phyloP scores from a whole-genome alignment of 192 early-diverging fungal genomes.

The Entomortierella chlamydospora region DNA sequence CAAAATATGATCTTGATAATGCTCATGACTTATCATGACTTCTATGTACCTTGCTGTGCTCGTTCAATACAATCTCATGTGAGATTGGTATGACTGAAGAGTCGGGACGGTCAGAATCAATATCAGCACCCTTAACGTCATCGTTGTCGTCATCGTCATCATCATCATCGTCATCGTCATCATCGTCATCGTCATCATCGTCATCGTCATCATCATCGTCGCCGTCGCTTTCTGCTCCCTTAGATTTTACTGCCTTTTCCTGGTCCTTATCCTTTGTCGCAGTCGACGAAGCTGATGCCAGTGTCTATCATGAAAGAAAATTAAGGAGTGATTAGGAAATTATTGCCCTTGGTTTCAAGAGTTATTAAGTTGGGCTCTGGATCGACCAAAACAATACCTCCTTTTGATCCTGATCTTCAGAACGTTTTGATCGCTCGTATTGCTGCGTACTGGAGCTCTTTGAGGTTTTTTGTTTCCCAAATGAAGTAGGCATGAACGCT shows the following conservation, averaged over 20 bases:
- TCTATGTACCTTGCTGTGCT: conserved; percentile 77
- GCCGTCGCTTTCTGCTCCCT: conserved; percentile 11
- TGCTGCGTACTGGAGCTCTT: conserved; percentile 7
- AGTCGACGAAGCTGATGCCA: neutral
- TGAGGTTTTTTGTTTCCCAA: conserved; percentile 59
- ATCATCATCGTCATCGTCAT: conserved; percentile 45
- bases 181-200: conserved; percentile 8
- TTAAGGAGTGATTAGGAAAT: too few species aligned
- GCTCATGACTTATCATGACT: too few species aligned
- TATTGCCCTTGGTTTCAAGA: too few species aligned
- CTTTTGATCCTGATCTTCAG: conserved; percentile 50
- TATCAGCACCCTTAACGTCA: conserved; percentile 55
- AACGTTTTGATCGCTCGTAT: conserved; percentile 17
- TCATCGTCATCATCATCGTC: neutral
- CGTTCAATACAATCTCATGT: conserved; percentile 72
- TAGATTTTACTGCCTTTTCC: neutral
- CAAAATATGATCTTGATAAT: neutral
- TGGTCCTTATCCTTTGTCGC: neutral
- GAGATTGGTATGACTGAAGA: conserved; percentile 69
- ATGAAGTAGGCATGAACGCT: conserved; percentile 63
- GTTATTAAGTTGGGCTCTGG: too few species aligned
- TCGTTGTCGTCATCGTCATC: conserved; percentile 51
- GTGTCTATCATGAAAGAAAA: too few species aligned
- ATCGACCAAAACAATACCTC: neutral
- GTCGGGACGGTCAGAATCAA: conserved; percentile 49